phyloP scores from a whole-genome alignment of 2,329 filamentous ascomycete genomes.

The Pezicula neosporulosa region DNA sequence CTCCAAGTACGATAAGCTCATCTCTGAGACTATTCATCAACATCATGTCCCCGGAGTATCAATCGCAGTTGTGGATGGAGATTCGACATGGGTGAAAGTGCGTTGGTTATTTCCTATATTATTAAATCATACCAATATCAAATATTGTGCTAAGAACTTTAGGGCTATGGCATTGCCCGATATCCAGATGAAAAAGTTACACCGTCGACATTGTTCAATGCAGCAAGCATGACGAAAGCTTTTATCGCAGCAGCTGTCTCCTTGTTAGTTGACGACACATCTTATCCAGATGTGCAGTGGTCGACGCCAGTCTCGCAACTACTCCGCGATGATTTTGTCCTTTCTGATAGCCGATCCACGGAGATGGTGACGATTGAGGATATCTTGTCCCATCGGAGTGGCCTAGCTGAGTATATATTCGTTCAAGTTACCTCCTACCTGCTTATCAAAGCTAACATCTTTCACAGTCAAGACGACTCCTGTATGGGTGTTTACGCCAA shows the following conservation, averaged over 20 bases:
- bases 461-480: slow-evolving; percentile 29
- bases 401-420: slow-evolving; percentile 32
- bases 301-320: slow-evolving; percentile 41
- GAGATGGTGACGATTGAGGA: slow-evolving; percentile 49
- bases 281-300: slow-evolving; percentile 31
- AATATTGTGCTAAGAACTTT: not conserved
- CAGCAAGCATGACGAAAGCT: slow-evolving; percentile 52
- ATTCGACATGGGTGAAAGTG: slow-evolving; percentile 36
- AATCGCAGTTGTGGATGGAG: slow-evolving; percentile 41
- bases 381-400: slow-evolving; percentile 47
- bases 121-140: not conserved
- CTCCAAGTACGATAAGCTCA: not conserved
- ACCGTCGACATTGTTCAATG: slow-evolving; percentile 48
- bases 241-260: slow-evolving; percentile 46
- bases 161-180: slow-evolving; percentile 33
- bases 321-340: slow-evolving; percentile 48
- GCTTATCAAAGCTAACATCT: not conserved
- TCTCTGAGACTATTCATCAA: not conserved
- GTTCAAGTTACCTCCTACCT: not conserved
- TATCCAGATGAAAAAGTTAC: slow-evolving; percentile 34
- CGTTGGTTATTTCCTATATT: slow-evolving; percentile 9
- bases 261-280: slow-evolving; percentile 41
- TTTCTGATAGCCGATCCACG: slow-evolving; percentile 42
- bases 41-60: slow-evolving; percentile 41
- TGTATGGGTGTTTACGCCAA: slow-evolving; percentile 28